Evolutionary conservation across 2,329 filamentous ascomycete species (phyloP).

Genomic region (Monosporascus ibericus): DNA sequence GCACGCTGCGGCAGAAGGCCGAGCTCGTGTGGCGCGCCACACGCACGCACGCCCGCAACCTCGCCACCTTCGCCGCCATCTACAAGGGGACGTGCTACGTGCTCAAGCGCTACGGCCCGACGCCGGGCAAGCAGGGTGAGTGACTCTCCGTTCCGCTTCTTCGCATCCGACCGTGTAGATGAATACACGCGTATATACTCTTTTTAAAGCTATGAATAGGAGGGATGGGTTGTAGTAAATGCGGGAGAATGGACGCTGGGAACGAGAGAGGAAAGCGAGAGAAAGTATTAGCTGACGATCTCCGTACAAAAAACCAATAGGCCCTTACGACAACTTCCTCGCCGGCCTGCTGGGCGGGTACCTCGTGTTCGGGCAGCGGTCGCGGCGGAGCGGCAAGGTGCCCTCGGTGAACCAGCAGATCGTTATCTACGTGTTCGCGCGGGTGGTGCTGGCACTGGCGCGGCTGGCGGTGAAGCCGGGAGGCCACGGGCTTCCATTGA

Average conservation of each 20-base stretch:
- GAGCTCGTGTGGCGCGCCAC: slow-evolving; percentile 79
- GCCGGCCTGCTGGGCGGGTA: slow-evolving; percentile 88
- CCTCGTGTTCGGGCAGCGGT: slow-evolving; percentile 73
- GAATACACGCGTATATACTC: slow-evolving; percentile 17
- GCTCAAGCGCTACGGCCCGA: slow-evolving; percentile 56
- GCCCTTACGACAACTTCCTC: slow-evolving; percentile 76
- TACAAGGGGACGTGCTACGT: slow-evolving; percentile 81
- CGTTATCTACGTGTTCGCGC: slow-evolving; percentile 94
- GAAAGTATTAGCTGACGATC: slow-evolving; percentile 2
- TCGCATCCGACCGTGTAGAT: slow-evolving; percentile 7
- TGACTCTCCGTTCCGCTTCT: neutral
- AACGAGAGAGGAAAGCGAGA: neutral
- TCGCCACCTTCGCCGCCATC: slow-evolving; percentile 83
- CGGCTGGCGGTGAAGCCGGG: slow-evolving; percentile 69
- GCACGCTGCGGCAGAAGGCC: slow-evolving; percentile 76
- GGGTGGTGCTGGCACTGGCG: slow-evolving; percentile 78
- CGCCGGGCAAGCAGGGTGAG: slow-evolving; percentile 53
- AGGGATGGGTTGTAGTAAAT: neutral
- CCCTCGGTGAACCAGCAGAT: slow-evolving; percentile 92
- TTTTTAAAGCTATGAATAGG: neutral
- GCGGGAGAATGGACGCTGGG: neutral
- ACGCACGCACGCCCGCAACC: slow-evolving; percentile 81
- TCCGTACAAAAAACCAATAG: slow-evolving; percentile 32
- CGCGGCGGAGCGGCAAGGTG: slow-evolving; percentile 58
- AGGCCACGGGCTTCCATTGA: slow-evolving; percentile 39